These are phyloP conservation scores for Phellopilus nigrolimitatus DNA, from an alignment of 1,284 basidiomycete genomes.

Conservation along the genomic window DNA sequence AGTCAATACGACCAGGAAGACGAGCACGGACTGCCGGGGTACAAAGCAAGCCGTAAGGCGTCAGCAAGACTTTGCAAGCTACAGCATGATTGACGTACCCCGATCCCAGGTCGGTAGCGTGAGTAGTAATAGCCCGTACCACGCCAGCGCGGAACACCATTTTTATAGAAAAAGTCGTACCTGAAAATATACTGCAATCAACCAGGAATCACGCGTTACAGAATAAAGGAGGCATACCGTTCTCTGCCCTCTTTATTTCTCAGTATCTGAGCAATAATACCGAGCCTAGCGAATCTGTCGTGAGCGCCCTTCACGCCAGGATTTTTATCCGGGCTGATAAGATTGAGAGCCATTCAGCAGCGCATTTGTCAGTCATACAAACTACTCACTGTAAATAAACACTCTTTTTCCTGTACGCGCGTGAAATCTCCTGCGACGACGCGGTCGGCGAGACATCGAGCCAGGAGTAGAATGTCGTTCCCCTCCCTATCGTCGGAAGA, in stretches of 20 bases:
- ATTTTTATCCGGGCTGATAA: constrained; percentile 86
- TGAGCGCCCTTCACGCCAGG: constrained; percentile 75
- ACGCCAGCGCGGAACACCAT: constrained; percentile 86
- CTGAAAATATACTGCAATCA: constrained; percentile 32
- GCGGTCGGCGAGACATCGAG: constrained; percentile 70
- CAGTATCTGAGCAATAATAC: constrained; percentile 81
- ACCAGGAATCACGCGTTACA: neutral
- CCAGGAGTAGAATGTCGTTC: constrained; percentile 88
- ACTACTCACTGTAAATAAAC: constrained; percentile 75
- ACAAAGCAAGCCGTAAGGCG: neutral
- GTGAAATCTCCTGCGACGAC: constrained; percentile 68
- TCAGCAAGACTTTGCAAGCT: neutral
- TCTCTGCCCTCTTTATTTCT: constrained; percentile 71
- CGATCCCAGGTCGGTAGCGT: constrained; percentile 86
- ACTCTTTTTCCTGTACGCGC: constrained; percentile 87
- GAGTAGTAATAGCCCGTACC: constrained; percentile 90
- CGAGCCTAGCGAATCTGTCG: constrained; percentile 83
- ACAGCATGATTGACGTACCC: constrained; percentile 39
- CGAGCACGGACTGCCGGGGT: constrained; percentile 55
- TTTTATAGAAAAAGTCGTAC: constrained; percentile 90
- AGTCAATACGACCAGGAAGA: constrained; percentile 72
- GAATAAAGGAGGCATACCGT: constrained; percentile 47
- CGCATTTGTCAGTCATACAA: neutral
- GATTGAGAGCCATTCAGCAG: constrained; percentile 1
- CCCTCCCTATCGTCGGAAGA: constrained; percentile 51